Percentiles rank a stretch among this genome's conserved stretches.
Evolutionary conservation across 768 basidiomycete genomes (phyloP).

Genomic region (Lentinula edodes): DNA sequence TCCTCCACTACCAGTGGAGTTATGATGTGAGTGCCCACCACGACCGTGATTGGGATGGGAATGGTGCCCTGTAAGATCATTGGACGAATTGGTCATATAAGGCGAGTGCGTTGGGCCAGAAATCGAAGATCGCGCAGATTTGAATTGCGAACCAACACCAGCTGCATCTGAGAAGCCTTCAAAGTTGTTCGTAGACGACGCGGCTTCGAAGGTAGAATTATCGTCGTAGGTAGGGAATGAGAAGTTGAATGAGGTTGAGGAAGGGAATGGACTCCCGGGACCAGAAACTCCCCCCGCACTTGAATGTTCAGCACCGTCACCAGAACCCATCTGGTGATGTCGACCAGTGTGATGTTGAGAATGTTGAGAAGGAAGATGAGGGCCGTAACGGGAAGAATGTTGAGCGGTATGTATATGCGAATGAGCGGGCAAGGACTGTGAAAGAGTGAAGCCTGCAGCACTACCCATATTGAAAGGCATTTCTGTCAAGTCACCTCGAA

Average conservation of each 20-base stretch:
- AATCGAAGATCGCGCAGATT: slow-evolving; percentile 18
- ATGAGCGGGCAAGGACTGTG: slow-evolving; percentile 3
- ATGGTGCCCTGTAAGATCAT: not conserved
- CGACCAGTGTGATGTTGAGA: not conserved
- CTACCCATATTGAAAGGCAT: slow-evolving; percentile 23
- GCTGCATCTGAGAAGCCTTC: slow-evolving; percentile 2
- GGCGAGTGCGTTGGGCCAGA: slow-evolving; percentile 3
- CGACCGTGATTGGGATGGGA: not conserved
- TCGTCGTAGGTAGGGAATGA: slow-evolving; percentile 61
- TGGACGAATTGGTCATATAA: not conserved
- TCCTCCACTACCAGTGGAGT: not conserved
- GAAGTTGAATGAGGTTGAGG: slow-evolving; percentile 61
- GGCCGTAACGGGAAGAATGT: not conserved
- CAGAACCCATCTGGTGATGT: slow-evolving; percentile 6
- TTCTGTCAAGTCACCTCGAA: slow-evolving; percentile 72
- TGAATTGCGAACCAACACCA: not conserved
- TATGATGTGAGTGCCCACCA: slow-evolving; percentile 16
- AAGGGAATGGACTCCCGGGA: slow-evolving; percentile 52
- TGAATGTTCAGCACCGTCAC: not conserved
- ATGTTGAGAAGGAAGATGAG: not conserved
- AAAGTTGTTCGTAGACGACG: slow-evolving; percentile 18
- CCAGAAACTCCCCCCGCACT: slow-evolving; percentile 20
- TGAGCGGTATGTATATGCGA: not conserved
- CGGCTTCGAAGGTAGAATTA: slow-evolving; percentile 47
- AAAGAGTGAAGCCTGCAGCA: not conserved